Evolutionary conservation across 441 rosid species (phyloP), one percentile per base, ranked within the genome.

Genomic region (Jatropha multifida): DNA sequence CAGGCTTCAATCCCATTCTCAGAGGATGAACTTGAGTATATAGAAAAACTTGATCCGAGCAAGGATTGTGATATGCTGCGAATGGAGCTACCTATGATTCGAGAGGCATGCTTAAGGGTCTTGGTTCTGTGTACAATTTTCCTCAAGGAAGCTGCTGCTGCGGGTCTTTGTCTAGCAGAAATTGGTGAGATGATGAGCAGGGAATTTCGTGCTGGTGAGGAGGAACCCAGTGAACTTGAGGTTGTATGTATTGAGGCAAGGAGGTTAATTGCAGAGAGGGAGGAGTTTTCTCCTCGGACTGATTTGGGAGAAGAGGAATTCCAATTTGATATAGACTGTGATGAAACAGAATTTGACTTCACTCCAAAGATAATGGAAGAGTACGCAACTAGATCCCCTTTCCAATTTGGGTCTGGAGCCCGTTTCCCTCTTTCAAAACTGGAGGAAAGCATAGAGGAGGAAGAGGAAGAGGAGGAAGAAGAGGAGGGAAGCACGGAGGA

Each of bases 361-460:
- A 37, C 58, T 1, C 54, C 87, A 2, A 89, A 88, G 87, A 69
- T 88, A 52, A 63, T 82, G 42, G 87, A 90, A 69, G 90, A 89
- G 52, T 90, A 73, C 76, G 65, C 81, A 77, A 65, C 68, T 18
- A 81, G 77, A 77, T 76, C 83, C 61, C 82, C 88, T 46, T 83
- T 81, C 72, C 86, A 83, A 5, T 71, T 70, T 40, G 89, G 86
- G 69, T 59, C 72, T 76, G 89, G 81, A 7, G 68, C 81, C 67
- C 92, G 90, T 23, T 82, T 67, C 75, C 84, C 84, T 0, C 97
- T 93, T 7, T 89, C 95, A 4, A 92, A 83, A 80, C 85, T 92
- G 66, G 97, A 89, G 64, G 99, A 92, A 84, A 88, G 90, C 83
- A 80, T 86, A 63, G 92, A 89, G 80, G 97, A 86, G 42, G 65